Evolutionary conservation across 345 rosid genomes (phyloP).

Genomic region (Hibiscus trionum): DNA sequence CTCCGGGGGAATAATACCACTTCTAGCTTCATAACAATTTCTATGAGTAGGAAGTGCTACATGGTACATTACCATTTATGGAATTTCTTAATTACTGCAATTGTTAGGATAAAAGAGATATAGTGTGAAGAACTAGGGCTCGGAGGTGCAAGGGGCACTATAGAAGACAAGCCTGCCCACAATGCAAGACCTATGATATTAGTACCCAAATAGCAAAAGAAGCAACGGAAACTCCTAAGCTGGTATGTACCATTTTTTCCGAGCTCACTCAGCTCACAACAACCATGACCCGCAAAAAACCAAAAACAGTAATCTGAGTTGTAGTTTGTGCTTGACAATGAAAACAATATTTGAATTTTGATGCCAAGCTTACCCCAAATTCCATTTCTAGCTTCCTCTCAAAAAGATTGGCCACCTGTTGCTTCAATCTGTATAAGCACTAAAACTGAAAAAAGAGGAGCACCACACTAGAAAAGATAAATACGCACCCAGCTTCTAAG

Average conservation of each 20-base stretch:
- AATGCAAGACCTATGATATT: constrained; percentile 31
- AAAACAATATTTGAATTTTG: not conserved
- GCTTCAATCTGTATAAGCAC: constrained; percentile 25
- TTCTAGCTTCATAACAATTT: constrained; percentile 24
- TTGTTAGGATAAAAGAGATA: constrained; percentile 20
- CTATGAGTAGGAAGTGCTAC: constrained; percentile 11
- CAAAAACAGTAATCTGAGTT: not conserved
- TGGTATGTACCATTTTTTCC: constrained; percentile 34
- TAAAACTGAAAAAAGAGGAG: not conserved
- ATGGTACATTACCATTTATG: constrained; percentile 13
- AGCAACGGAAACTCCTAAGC: not conserved
- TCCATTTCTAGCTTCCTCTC: constrained; percentile 22
- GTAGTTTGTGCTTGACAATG: not conserved
- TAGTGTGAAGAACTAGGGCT: constrained; percentile 35
- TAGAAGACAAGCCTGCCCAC: constrained; percentile 56
- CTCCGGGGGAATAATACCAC: constrained; percentile 13
- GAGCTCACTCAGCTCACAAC: constrained; percentile 25
- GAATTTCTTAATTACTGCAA: constrained; percentile 17
- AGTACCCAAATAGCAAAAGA: not conserved
- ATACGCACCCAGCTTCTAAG: not conserved
- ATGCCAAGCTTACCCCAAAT: constrained; percentile 27
- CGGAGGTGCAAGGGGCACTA: constrained; percentile 17
- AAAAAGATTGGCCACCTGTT: constrained; percentile 14
- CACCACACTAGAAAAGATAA: not conserved
- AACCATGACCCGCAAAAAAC: constrained; percentile 16